Conservation (phyloP, 495 filamentous ascomycete species). For the Chaetomium cochliodes region DNA sequence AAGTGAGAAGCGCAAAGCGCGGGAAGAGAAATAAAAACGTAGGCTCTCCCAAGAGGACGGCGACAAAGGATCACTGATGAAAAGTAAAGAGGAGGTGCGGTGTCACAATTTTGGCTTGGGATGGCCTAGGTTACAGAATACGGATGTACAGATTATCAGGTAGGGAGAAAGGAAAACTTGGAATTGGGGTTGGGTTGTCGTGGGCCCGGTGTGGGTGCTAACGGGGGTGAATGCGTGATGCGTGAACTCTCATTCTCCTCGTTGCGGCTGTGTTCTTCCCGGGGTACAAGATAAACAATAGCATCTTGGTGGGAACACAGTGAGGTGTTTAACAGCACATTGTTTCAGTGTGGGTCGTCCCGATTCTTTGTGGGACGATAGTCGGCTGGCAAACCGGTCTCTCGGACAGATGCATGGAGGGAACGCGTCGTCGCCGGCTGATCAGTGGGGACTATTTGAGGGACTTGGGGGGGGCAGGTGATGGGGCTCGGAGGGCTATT, state of each 20-base stretch:
- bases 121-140: neutral
- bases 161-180: constrained; percentile 17
- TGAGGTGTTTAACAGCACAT: neutral
- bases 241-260: too few species aligned
- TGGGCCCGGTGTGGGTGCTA: neutral
- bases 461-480: neutral
- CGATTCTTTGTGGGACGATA: neutral
- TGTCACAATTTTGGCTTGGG: too few species aligned
- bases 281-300: neutral
- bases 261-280: neutral
- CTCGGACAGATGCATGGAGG: neutral
- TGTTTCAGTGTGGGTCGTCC: constrained; percentile 2
- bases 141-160: neutral
- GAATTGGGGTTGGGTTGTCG: neutral
- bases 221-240: too few species aligned
- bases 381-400: neutral
- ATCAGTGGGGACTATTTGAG: constrained; percentile 6
- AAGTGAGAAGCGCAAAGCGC: constrained; percentile 9
- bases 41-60: neutral
- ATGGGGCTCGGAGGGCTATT: neutral
- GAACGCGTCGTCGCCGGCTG: neutral
- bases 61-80: neutral
- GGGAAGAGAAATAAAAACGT: neutral
- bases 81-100: neutral
- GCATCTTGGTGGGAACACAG: neutral